These are phyloP conservation scores for Lichtheimia ornata DNA, from an alignment of 371 early-diverging fungal species.

Conservation along the genomic window DNA sequence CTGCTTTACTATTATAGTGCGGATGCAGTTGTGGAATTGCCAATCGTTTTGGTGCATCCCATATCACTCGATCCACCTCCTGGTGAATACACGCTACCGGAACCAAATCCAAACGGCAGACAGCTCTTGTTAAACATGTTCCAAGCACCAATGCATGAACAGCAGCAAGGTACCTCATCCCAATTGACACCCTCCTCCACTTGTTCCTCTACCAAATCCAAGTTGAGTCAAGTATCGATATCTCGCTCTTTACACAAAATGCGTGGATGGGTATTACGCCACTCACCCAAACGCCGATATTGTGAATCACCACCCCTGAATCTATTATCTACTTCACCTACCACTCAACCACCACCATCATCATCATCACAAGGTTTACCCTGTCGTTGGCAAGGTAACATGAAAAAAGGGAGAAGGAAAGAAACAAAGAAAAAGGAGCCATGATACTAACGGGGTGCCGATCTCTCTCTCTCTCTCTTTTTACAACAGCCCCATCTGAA, in stretches of 20 bases:
- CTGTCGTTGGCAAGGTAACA: background rate
- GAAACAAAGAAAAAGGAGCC: too few relatives aligned
- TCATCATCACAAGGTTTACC: background rate
- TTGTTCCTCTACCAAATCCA: background rate
- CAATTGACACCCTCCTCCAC: background rate
- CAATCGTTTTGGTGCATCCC: conserved; percentile 32
- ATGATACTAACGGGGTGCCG: background rate
- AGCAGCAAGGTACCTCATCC: background rate
- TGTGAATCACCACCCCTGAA: too few relatives aligned
- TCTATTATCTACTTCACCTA: too few relatives aligned
- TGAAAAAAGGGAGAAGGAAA: background rate
- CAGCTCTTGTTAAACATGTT: background rate
- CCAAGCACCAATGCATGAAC: background rate
- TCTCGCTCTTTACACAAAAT: too few relatives aligned
- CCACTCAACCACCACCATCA: background rate
- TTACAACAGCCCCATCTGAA: conserved; percentile 3
- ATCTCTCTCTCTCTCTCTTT: too few relatives aligned
- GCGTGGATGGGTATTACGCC: too few relatives aligned
- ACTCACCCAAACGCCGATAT: too few relatives aligned
- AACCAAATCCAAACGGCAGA: background rate
- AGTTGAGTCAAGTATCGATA: background rate
- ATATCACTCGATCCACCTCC: conserved; percentile 42
- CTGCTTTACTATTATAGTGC: conserved; percentile 7
- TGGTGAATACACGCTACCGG: conserved; percentile 8
- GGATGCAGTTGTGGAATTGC: conserved; percentile 25